Evolutionary conservation across 2,329 filamentous ascomycete species (phyloP), one percentile per base, ranked within the genome.

Genomic region (Sporothrix variecibatus): DNA sequence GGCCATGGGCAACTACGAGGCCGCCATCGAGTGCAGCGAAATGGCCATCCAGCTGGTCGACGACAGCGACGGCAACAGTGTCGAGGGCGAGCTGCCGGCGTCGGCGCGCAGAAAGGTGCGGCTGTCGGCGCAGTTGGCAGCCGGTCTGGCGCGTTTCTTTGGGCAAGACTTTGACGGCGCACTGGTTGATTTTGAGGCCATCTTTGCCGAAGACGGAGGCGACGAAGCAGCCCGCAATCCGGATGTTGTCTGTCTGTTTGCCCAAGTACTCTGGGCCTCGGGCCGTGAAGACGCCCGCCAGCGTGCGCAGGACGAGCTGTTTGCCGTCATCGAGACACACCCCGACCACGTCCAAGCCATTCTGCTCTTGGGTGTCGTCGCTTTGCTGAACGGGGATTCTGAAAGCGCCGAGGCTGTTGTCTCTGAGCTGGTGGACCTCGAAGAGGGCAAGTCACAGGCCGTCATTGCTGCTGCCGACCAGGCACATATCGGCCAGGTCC

Each of bases 211-310:
- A 80, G 94, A 93, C 0, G 84, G 89, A 51, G 91, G 94, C 75
- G 3, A 86, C 97, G 9, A 86, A 91, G 73, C 94, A 97, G 81
- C 94, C 93, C 1, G 84, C 88, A 88, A 94, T 75, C 92, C 95
- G 0, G 94, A 98, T 79, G 92, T 95, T 0, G 91, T 94, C 0
- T 98, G 95, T 79, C 86, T 98, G 15, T 86, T 98, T 15, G 93
- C 95, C 0, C 94, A 98, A 82, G 93, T 98, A 0, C 87, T 98
- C 0, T 99, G 96, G 95, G 95, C 95, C 0, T 94, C 94, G 77
- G 94, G 93, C 9, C 90, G 91, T 0, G 89, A 92, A 7, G 87
- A 91, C 0, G 93, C 95, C 73, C 90, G 92, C 65, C 89, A 91
- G 69, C 90, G 93, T 75, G 95, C 95, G 20, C 89, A 94, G 3